Conservation (phyloP, 805 yeast genomes). For the Zygotorulaspora chibaensis region DNA sequence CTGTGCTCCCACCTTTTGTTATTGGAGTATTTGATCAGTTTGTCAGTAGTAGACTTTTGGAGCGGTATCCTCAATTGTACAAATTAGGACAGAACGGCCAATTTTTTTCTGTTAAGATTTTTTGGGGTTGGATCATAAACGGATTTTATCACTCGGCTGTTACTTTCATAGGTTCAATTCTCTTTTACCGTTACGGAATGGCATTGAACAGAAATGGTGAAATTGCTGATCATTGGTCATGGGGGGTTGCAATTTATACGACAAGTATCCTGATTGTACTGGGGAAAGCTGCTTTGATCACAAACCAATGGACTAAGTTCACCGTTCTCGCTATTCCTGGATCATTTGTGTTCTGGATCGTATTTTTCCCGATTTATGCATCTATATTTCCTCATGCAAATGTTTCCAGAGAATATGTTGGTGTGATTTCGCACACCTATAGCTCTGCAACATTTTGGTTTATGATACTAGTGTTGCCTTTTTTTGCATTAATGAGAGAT, state of each 20-base stretch:
- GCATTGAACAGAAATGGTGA: slow-evolving; percentile 58
- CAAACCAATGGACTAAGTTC: slow-evolving; percentile 92
- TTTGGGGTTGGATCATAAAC: slow-evolving; percentile 96
- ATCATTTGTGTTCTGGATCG: slow-evolving; percentile 77
- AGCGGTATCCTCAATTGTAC: slow-evolving; percentile 89
- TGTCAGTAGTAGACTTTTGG: slow-evolving; percentile 82
- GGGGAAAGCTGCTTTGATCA: slow-evolving; percentile 91
- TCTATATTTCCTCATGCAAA: slow-evolving; percentile 75
- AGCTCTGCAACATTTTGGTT: slow-evolving; percentile 83
- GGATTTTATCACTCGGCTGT: slow-evolving; percentile 93
- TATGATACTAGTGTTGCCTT: slow-evolving; percentile 66
- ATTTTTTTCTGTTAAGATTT: slow-evolving; percentile 84
- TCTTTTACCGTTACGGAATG: slow-evolving; percentile 65
- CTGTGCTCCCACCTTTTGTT: slow-evolving; percentile 93
- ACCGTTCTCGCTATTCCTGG: slow-evolving; percentile 94
- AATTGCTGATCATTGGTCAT: slow-evolving; percentile 83
- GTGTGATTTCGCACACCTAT: slow-evolving; percentile 71
- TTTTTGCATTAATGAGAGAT: slow-evolving; percentile 78
- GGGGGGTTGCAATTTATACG: slow-evolving; percentile 90
- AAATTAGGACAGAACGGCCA: slow-evolving; percentile 83
- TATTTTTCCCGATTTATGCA: slow-evolving; percentile 83
- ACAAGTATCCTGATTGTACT: slow-evolving; percentile 82
- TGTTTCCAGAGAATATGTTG: slow-evolving; percentile 80
- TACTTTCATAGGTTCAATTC: slow-evolving; percentile 66
- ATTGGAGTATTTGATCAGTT: slow-evolving; percentile 96